Base-by-base conservation (phyloP, 148 eudicot genomes). In the Drosera capensis region DNA sequence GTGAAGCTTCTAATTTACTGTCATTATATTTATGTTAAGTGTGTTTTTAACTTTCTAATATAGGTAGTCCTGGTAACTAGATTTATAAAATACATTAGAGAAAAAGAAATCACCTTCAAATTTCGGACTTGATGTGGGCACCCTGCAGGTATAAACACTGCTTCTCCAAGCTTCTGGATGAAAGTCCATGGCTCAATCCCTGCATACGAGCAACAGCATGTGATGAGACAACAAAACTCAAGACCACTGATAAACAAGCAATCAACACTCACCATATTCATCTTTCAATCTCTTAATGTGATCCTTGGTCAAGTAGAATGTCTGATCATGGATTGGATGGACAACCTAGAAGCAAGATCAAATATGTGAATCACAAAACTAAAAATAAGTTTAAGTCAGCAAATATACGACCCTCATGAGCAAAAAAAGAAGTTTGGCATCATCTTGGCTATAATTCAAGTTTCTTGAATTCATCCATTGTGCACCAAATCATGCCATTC, bases 281-380 rank as follows among this genome's bases (percentile, higher is more conserved):
- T 63, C 68, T 49, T 67, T 71, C 17, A 71, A 58, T 49, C 54
- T 54, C 54, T 35, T 46, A 44, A 62, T 66, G 26, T 71, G 77
- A 6, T 67, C 63, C 45, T 57, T 17, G 0, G 68, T 58, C 54
- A 71, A 64, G 63, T 71, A 71, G 51, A 71, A 57, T 8, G 72
- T 71, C 23, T 67, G 72, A 46, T 71, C 77, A 55, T 71, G 77
- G 43, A 71, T 63, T 5, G 77, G 66, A 50, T 66, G 72, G 24
- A 58, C 45, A 49, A 71, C 72, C 77, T 71, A 55, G 14, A 46
- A 23, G 14, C 25, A 16, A 1, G 40, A 40, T 44, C 20, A 24
- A 64, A 28, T 9, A 28, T 28, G 31, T 28, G 5, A 9, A 9
- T 28, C 20, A 8, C 7, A 45, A 9, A 39, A 18, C 11, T 28